Evolutionary conservation across 805 yeast genomes (phyloP).

Genomic region (Sugiyamaella lignohabitans): DNA sequence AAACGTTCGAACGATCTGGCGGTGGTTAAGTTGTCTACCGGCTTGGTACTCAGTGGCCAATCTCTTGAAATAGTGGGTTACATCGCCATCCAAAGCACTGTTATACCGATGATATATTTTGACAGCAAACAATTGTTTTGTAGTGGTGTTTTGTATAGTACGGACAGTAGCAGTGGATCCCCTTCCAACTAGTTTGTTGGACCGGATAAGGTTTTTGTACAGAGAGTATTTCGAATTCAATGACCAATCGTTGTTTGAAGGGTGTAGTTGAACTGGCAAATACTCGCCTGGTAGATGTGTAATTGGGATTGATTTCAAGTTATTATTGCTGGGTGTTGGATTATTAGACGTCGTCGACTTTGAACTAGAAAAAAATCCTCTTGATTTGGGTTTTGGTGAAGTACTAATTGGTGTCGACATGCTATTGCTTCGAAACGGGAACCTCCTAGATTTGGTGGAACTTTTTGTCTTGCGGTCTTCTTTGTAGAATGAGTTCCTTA

Average conservation of each 20-base stretch:
- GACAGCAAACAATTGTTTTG: constrained; percentile 58
- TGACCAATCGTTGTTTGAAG: constrained; percentile 10
- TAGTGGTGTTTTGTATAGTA: constrained; percentile 20
- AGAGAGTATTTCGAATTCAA: constrained; percentile 19
- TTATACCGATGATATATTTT: constrained; percentile 69
- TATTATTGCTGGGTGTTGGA: neutral
- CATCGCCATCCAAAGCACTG: constrained; percentile 51
- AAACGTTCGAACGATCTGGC: constrained; percentile 66
- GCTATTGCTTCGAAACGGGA: neutral
- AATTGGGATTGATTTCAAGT: too few species aligned
- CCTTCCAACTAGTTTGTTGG: constrained; percentile 24
- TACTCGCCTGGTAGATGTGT: too few species aligned
- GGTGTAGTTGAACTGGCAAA: constrained; percentile 17
- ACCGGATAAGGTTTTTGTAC: constrained; percentile 12
- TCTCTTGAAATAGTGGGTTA: constrained; percentile 38
- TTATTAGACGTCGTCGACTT: neutral
- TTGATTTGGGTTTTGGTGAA: neutral
- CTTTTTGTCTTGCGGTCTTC: constrained; percentile 8
- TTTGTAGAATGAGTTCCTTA: too few species aligned
- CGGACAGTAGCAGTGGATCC: constrained; percentile 32
- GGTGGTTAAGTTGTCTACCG: constrained; percentile 59
- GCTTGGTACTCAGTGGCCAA: neutral
- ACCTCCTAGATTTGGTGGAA: too few species aligned
- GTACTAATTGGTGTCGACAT: neutral
- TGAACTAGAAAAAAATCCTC: neutral